These are phyloP conservation scores for Dictyostelium citrinum DNA, from an alignment of 78 protist genomes.

Conservation along the genomic window DNA sequence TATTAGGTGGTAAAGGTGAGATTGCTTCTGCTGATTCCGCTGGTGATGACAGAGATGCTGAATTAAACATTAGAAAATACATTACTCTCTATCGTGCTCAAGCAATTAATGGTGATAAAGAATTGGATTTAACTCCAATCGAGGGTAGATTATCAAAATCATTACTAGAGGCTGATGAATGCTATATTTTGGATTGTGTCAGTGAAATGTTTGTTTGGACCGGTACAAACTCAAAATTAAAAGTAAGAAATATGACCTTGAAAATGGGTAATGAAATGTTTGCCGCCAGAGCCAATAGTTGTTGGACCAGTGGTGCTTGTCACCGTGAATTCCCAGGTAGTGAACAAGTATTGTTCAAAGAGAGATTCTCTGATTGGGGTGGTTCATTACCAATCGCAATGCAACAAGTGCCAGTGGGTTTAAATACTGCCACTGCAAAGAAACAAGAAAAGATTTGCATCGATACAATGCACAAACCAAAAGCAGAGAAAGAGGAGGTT, in stretches of 20 bases:
- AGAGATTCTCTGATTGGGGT: slow-evolving; percentile 82
- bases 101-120: slow-evolving; percentile 30
- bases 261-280: slow-evolving; percentile 50
- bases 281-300: not conserved
- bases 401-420: slow-evolving; percentile 61
- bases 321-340: slow-evolving; percentile 78
- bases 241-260: slow-evolving; percentile 37
- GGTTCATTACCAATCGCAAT: slow-evolving; percentile 67
- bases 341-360: slow-evolving; percentile 82
- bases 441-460: slow-evolving; percentile 70
- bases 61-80: slow-evolving; percentile 33
- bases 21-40: slow-evolving; percentile 59
- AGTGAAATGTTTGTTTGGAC: slow-evolving; percentile 86
- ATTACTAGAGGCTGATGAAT: slow-evolving; percentile 32
- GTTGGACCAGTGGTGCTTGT: slow-evolving; percentile 11
- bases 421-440: slow-evolving; percentile 59
- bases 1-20: slow-evolving; percentile 62
- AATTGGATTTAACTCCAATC: slow-evolving; percentile 31
- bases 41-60: slow-evolving; percentile 83
- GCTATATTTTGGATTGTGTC: slow-evolving; percentile 75
- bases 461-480: slow-evolving; percentile 12
- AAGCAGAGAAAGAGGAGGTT: slow-evolving; percentile 74
- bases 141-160: slow-evolving; percentile 61
- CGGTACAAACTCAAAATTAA: slow-evolving; percentile 39
- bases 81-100: slow-evolving; percentile 37